Conservation (phyloP, 78 protist species). For the Dictyostelium purpureum region DNA sequence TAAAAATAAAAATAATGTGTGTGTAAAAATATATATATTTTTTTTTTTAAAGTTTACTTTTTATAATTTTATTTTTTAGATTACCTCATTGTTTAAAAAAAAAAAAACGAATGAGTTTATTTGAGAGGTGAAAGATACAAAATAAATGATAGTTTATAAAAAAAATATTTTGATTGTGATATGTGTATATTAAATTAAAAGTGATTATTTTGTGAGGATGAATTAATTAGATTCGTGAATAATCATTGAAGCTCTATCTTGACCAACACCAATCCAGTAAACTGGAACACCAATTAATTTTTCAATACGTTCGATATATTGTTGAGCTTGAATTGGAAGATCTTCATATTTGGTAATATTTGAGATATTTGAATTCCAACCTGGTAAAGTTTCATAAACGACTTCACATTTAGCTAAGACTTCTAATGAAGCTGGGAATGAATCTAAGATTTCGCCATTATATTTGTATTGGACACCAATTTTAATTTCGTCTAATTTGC, state of each 20-base stretch:
- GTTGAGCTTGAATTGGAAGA: constrained; percentile 85
- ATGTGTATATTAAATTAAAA: too few relatives aligned
- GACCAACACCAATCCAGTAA: constrained; percentile 74
- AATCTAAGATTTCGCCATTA: constrained; percentile 40
- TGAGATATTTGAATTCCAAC: constrained; percentile 88
- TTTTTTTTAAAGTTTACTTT: too few relatives aligned
- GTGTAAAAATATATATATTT: too few relatives aligned
- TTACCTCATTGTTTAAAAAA: too few relatives aligned
- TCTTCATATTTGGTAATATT: constrained; percentile 57
- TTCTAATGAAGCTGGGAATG: constrained; percentile 82
- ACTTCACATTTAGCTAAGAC: constrained; percentile 77
- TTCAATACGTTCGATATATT: constrained; percentile 80
- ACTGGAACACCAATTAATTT: constrained; percentile 68
- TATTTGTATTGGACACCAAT: constrained; percentile 87
- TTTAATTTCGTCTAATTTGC: constrained; percentile 80
- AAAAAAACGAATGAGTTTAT: too few relatives aligned
- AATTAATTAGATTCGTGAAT: too few relatives aligned
- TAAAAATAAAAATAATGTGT: too few relatives aligned
- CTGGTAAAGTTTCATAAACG: constrained; percentile 87
- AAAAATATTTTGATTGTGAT: too few relatives aligned
- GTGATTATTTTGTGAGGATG: too few relatives aligned
- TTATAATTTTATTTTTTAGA: too few relatives aligned
- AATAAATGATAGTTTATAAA: too few relatives aligned
- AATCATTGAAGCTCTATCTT: constrained; percentile 44
- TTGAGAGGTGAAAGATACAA: too few relatives aligned